Evolutionary conservation across 2,329 filamentous ascomycete species (phyloP).

Genomic region (Penicillium thymicola): DNA sequence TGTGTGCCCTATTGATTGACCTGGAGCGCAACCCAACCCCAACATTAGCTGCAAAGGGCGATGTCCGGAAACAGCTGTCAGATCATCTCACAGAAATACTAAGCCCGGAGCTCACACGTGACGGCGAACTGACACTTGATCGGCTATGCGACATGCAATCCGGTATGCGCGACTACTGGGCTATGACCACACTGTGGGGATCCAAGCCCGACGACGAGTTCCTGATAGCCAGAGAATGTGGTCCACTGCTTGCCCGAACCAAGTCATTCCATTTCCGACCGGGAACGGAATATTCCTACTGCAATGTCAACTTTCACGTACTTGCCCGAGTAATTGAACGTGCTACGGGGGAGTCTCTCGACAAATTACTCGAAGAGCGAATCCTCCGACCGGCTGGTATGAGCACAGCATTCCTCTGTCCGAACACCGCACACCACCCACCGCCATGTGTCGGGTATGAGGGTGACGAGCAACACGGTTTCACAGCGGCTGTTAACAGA

Average conservation of each 20-base stretch:
- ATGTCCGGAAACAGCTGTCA: slow-evolving; percentile 32
- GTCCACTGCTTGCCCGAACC: slow-evolving; percentile 30
- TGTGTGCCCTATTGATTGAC: slow-evolving; percentile 39
- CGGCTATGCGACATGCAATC: slow-evolving; percentile 44
- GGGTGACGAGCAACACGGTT: slow-evolving; percentile 39
- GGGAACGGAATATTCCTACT: slow-evolving; percentile 45
- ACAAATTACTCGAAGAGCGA: slow-evolving; percentile 35
- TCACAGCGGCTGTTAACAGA: slow-evolving; percentile 36
- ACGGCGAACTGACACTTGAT: slow-evolving; percentile 34
- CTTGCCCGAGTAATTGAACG: slow-evolving; percentile 41
- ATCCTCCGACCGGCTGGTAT: slow-evolving; percentile 44
- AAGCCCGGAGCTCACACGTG: slow-evolving; percentile 20
- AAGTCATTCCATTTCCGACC: slow-evolving; percentile 43
- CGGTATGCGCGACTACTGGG: slow-evolving; percentile 48
- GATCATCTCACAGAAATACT: slow-evolving; percentile 27
- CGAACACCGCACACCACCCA: slow-evolving; percentile 39
- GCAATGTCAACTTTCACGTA: slow-evolving; percentile 45
- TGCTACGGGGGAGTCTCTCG: slow-evolving; percentile 36
- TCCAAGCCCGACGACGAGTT: slow-evolving; percentile 41
- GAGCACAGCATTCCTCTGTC: slow-evolving; percentile 40
- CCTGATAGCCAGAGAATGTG: slow-evolving; percentile 32
- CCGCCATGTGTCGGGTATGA: slow-evolving; percentile 46
- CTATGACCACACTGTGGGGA: slow-evolving; percentile 44
- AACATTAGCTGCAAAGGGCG: slow-evolving; percentile 26
- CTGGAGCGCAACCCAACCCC: slow-evolving; percentile 35